Percentiles rank a stretch among this genome's conserved stretches.
phyloP scores from a whole-genome alignment of 768 basidiomycete genomes.

The Rubroboletus satanas region DNA sequence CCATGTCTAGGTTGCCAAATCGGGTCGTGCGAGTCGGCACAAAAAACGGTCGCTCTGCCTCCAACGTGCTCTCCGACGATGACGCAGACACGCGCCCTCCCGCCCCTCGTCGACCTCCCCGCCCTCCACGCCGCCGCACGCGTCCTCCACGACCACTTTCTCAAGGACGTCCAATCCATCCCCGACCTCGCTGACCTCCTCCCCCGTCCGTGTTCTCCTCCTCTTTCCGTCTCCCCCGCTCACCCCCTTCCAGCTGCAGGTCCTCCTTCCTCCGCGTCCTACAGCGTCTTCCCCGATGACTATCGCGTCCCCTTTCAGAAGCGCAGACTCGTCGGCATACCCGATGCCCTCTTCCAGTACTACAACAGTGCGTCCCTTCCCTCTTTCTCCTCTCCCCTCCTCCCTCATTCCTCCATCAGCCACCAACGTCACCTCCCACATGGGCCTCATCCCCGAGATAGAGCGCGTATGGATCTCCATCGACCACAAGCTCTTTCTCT shows the following conservation, averaged over 20 bases:
- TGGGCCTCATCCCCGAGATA: conserved; percentile 91
- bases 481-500: conserved; percentile 89
- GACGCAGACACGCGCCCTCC: conserved; percentile 18
- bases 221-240: neutral
- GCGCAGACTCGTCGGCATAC: conserved; percentile 68
- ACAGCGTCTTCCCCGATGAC: conserved; percentile 75
- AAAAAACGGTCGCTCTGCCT: too few species aligned
- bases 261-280: conserved; percentile 69
- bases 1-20: too few species aligned
- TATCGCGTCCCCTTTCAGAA: conserved; percentile 79
- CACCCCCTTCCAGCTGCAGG: conserved; percentile 45
- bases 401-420: conserved; percentile 38
- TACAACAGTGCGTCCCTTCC: conserved; percentile 58
- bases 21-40: too few species aligned
- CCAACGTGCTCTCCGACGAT: too few species aligned
- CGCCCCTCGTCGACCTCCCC: conserved; percentile 49
- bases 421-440: conserved; percentile 67
- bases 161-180: conserved; percentile 69
- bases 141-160: conserved; percentile 62
- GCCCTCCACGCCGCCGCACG: conserved; percentile 64
- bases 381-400: neutral
- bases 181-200: conserved; percentile 74
- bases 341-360: conserved; percentile 73
- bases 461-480: conserved; percentile 95
- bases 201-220: conserved; percentile 43